Conservation (phyloP, 2,329 filamentous ascomycete species). For the Hymenoscyphus occultus region DNA sequence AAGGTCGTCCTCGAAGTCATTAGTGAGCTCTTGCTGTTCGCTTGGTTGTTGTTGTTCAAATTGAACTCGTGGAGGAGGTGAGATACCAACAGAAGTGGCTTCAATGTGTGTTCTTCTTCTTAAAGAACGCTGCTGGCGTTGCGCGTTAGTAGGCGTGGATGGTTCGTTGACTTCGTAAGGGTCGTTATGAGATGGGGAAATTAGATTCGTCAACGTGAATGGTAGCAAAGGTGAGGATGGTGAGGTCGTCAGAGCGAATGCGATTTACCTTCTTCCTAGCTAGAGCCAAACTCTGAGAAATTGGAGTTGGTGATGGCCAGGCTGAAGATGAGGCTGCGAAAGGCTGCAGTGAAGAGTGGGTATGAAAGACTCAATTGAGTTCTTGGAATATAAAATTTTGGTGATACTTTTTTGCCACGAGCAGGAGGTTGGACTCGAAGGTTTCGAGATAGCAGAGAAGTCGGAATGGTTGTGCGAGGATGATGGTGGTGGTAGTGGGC, state of each 20-base stretch:
- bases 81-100: slow-evolving; percentile 36
- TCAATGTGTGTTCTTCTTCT: slow-evolving; percentile 35
- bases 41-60: slow-evolving; percentile 25
- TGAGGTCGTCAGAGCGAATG: slow-evolving; percentile 33
- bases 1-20: slow-evolving; percentile 33
- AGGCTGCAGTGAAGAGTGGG: slow-evolving; percentile 7
- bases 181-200: slow-evolving; percentile 34
- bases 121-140: slow-evolving; percentile 33
- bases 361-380: slow-evolving; percentile 15
- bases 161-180: slow-evolving; percentile 37
- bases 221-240: slow-evolving; percentile 17
- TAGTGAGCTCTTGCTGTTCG: slow-evolving; percentile 23
- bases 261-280: slow-evolving; percentile 18
- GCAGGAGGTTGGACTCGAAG: slow-evolving; percentile 13
- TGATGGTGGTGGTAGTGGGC: slow-evolving; percentile 3
- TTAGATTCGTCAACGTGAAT: slow-evolving; percentile 36
- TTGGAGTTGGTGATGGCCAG: slow-evolving; percentile 17
- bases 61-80: slow-evolving; percentile 30
- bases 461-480: slow-evolving; percentile 10
- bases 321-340: slow-evolving; percentile 5
- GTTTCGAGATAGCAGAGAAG: slow-evolving; percentile 2
- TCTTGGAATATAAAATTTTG: slow-evolving; percentile 14
- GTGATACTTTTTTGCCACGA: not conserved
- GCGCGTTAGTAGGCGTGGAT: slow-evolving; percentile 29
- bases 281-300: slow-evolving; percentile 12